Base-by-base conservation (phyloP, 805 yeast genomes). In the Ogataea minuta region DNA sequence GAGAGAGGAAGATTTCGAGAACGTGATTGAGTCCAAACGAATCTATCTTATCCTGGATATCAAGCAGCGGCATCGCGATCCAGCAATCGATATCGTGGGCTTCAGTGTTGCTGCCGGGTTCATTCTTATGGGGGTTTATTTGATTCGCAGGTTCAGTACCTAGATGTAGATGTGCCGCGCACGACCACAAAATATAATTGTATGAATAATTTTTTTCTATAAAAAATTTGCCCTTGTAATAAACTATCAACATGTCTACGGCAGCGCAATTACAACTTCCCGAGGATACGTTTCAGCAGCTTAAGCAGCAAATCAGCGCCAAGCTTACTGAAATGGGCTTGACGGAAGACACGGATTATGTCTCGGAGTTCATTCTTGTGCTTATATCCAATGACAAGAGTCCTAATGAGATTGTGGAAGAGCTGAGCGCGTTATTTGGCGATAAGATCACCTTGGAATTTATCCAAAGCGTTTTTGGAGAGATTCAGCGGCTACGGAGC, bases 321-420 rank as follows among this genome's bases (percentile, higher is more conserved):
- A 69, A 66, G 51, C 58, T 74, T 23, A 54, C 54, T 13, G 62
- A 64, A 30, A 45, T 72, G 17, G 69, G 68, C 43, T 63, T 74
- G 44, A 63, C 62, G 9, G 81, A 76, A 39, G 81, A 77, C 51
- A 69, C 73, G 17, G 68, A 64, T 31, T 82, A 80, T 50, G 79
- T 81, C 28, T 85, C 93, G 10, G 93, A 84, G 59, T 84, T 76
- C 54, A 77, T 84, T 41, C 72, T 79, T n/a, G 72, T 83, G 30
- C 66, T 84, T 59, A 81, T 84, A 45, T 79, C 81, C 10, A 82
- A 81, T 49, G 79, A 81, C 50, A 78, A 81, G 53, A 64, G 77
- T 5, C 74, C 81, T 9, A 70, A 67, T 12, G 84, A 79, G 37
- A 80, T 84, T 24, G 71, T 74, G 13, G 63, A 62, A 13, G 93